phyloP scores from a whole-genome alignment of 257 asterid species.

The Gentiana dahurica region DNA sequence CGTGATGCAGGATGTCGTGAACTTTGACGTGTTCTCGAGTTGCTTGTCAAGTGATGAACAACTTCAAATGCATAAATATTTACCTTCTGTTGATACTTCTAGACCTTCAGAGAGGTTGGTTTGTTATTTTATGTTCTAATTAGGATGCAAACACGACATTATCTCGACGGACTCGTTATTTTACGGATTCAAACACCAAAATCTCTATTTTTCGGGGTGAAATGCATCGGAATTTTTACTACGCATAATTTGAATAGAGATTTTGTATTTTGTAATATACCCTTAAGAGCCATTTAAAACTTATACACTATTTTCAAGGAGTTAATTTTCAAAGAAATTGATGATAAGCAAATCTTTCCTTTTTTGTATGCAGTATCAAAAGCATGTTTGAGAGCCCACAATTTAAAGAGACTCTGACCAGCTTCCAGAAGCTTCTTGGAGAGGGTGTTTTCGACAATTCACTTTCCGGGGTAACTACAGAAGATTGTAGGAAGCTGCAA shows the following conservation, averaged over 20 bases:
- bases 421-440: conserved; percentile 65
- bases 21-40: conserved; percentile 35
- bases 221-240: neutral
- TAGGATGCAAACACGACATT: too few relatives aligned
- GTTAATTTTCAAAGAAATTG: too few relatives aligned
- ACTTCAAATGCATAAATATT: conserved; percentile 43
- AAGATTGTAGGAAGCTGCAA: conserved; percentile 49
- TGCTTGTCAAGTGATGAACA: conserved; percentile 48
- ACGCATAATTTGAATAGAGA: neutral
- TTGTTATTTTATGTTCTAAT: conserved; percentile 2
- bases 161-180: too few relatives aligned
- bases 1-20: conserved; percentile 50
- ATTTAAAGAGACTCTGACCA: conserved; percentile 51
- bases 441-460: conserved; percentile 65
- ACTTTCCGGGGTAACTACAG: conserved; percentile 31
- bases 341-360: neutral
- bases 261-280: too few relatives aligned
- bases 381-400: conserved; percentile 59
- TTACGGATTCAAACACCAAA: too few relatives aligned
- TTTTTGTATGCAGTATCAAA: conserved; percentile 32
- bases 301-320: too few relatives aligned
- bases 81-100: conserved; percentile 49
- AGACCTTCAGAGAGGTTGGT: conserved; percentile 42
- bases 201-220: too few relatives aligned
- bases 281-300: too few relatives aligned